phyloP scores from a whole-genome alignment of 2,329 filamentous ascomycete species.

The Trichoderma oligosporum region DNA sequence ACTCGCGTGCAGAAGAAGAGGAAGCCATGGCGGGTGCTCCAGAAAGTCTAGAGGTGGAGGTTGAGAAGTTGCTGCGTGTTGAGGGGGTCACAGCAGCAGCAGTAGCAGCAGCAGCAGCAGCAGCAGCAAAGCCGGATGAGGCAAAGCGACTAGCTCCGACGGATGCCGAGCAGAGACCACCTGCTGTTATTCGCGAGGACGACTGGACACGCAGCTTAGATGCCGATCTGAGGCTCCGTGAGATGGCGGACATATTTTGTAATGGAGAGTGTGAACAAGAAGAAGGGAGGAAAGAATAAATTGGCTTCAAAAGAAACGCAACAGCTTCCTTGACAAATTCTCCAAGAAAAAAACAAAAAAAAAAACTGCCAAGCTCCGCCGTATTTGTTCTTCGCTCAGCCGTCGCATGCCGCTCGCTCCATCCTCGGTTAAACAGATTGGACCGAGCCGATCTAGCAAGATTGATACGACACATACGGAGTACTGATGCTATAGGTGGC shows the following conservation, averaged over 20 bases:
- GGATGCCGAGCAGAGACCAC: conserved; percentile 25
- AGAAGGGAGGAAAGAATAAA: neutral
- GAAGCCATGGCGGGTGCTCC: conserved; percentile 50
- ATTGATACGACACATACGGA: neutral
- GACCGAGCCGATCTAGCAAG: conserved; percentile 12
- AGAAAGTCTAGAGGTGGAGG: conserved; percentile 45
- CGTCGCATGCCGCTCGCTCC: conserved; percentile 18
- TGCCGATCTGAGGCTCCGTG: conserved; percentile 52
- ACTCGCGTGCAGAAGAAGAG: conserved; percentile 54
- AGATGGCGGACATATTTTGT: conserved; percentile 54
- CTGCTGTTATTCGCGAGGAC: conserved; percentile 28
- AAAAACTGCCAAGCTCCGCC: conserved; percentile 10
- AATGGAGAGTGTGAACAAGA: neutral
- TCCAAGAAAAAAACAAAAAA: neutral
- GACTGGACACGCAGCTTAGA: conserved; percentile 50
- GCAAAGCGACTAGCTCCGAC: conserved; percentile 30
- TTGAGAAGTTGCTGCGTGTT: conserved; percentile 45
- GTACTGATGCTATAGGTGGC: neutral
- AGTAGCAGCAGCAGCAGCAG: conserved; percentile 37
- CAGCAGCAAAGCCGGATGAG: conserved; percentile 18
- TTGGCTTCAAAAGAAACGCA: no score
- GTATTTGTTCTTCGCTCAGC: conserved; percentile 4
- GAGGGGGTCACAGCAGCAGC: conserved; percentile 35
- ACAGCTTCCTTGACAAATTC: no score
- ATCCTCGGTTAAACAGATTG: conserved; percentile 16